Base-by-base conservation (phyloP, 352 stramenopile species). In the Phytophthora hibernalis region DNA sequence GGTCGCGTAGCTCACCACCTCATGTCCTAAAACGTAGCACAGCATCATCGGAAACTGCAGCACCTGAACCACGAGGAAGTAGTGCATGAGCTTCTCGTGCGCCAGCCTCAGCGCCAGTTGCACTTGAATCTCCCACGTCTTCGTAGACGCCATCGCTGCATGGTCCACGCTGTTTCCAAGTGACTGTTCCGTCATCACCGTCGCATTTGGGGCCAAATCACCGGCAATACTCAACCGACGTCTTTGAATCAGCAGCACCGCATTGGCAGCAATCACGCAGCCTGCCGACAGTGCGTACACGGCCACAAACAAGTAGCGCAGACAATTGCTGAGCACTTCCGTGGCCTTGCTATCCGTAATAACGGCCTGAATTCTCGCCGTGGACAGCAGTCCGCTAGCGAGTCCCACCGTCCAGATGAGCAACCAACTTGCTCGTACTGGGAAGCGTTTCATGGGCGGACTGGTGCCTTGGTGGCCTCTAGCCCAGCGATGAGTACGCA, bases 11-110 rank as follows among this genome's bases (percentile, higher is more conserved):
- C 69, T 77, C 16, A 87, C 63, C 20, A 54, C 9, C 1, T 58
- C 15, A 11, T 48, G 47, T 7, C 73, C 49, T 22, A 85, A 24
- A 61, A 77, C 70, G 21, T 67, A 81, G 22, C 69, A 74, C 11
- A 90, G 7, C 40, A 85, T 80, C 47, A 82, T 82, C 3, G 79
- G 82, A 6, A 89, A 40, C 58, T 89, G 69, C 21, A 91, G 56
- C 13, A 63, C 16, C 28, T 79, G 71, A 47, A 85, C 74, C 3
- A 83, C 51, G 13, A 86, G 11, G 30, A 88, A 70, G 54, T 88
- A 87, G 40, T 69, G 68, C 63, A 88, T 70, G 18, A 91, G 70
- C 21, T 79, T 75, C 22, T 85, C 68, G 26, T 89, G 76, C 1
- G 67, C 72, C 42, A 52, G 53, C 12, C 63, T 59, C 11, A 79